Base-by-base conservation (phyloP, 768 basidiomycete genomes). In the Mycena leptocephala region DNA sequence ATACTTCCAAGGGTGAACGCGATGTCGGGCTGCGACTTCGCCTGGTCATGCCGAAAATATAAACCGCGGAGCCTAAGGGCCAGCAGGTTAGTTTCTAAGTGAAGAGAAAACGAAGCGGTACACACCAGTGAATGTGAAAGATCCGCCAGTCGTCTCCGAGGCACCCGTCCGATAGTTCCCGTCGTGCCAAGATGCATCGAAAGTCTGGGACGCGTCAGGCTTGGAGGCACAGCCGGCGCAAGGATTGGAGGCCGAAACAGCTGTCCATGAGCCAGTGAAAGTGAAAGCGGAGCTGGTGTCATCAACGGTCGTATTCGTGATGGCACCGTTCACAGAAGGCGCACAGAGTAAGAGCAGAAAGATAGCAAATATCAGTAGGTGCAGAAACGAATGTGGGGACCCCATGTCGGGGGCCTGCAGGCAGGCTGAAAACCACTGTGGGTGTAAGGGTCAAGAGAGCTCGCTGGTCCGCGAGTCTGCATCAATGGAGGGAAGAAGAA, bases 21-120 rank as follows among this genome's bases (percentile, higher is more conserved):
- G 30, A 78, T 65, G 58, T 78, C 41, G n/a, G 77, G 73, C 70
- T 78, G 77, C 22, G 73, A 53, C 4, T 63, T 6, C 0, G 73
- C 70, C 35, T 75, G 77, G 65, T 78, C 77, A 78, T 78, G 32
- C 77, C 77, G 43, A 56, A 78, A 24, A 78, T 78, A 35, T 71
- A 75, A 0, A 78, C 77, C 7, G 77, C 77, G 58, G 69, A 71
- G 56, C 77, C 77, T 78, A 35, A 22, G 1, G 53, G 26, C 3
- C 32, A 39, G 26, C 13, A 14, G 2, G 14, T 67, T 10, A 6
- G 30, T 13, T 43, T 22, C 41, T 1, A 41, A 33, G 33, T 3
- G 48, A 37, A n/a, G 10, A 10, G 10, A 18, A 28, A 9, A 24
- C 14, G 28, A 22, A 37, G 11, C 13, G 32, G 33, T 6, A 71